These are phyloP conservation scores for Bipolaris oryzae DNA, from an alignment of 2,329 filamentous ascomycete genomes.

Conservation along the genomic window DNA sequence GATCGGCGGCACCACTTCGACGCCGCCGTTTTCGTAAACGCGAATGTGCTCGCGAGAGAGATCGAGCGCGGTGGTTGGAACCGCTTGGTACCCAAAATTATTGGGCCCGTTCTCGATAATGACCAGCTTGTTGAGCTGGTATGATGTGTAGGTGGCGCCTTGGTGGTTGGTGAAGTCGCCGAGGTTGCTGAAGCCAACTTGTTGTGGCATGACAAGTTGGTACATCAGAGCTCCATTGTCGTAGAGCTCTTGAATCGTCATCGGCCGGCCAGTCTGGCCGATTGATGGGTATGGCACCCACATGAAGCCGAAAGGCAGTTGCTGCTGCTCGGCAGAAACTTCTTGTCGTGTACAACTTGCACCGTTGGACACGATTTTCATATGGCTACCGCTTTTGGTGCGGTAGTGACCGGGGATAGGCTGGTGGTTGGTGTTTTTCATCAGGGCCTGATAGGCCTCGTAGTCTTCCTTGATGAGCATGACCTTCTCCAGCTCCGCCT, in stretches of 20 bases:
- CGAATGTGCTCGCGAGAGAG: neutral
- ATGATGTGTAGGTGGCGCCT: neutral
- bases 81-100: neutral
- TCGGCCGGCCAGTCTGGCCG: neutral
- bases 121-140: neutral
- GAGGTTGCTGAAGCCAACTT: slow-evolving; percentile 1
- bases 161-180: neutral
- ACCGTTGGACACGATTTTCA: neutral
- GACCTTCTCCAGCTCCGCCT: neutral
- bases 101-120: neutral
- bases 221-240: rapidly evolving
- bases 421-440: neutral
- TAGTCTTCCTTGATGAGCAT: neutral
- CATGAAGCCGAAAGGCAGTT: neutral
- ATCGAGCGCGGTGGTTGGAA: neutral
- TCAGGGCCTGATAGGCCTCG: neutral
- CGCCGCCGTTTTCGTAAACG: neutral
- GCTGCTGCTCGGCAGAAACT: neutral
- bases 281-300: neutral
- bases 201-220: neutral
- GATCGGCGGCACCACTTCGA: neutral
- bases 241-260: neutral
- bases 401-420: neutral
- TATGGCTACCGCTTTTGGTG: neutral
- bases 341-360: neutral